These are phyloP conservation scores for Byssoonygena ceratinophila DNA, from an alignment of 2,329 filamentous ascomycete species.

Conservation along the genomic window DNA sequence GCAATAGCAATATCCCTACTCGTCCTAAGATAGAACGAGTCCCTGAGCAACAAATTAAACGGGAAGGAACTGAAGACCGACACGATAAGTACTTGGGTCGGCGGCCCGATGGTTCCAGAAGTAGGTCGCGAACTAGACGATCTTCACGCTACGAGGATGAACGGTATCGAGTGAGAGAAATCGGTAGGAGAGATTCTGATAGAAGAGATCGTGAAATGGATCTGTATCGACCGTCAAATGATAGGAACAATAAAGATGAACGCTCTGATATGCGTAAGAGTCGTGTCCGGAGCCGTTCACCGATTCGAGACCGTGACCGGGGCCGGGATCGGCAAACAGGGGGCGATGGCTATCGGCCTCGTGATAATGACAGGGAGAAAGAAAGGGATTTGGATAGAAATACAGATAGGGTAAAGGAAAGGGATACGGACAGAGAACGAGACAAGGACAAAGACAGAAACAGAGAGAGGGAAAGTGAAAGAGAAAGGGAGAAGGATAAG, in stretches of 20 bases:
- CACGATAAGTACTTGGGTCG: slow-evolving; percentile 17
- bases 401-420: slow-evolving; percentile 14
- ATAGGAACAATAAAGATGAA: slow-evolving; percentile 23
- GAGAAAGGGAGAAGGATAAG: slow-evolving; percentile 4
- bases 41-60: background rate
- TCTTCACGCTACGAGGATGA: slow-evolving; percentile 19
- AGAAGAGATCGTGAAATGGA: slow-evolving; percentile 15
- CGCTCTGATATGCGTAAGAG: slow-evolving; percentile 26
- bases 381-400: slow-evolving; percentile 1
- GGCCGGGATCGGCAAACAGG: background rate
- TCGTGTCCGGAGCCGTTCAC: slow-evolving; percentile 25
- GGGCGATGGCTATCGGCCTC: slow-evolving; percentile 5
- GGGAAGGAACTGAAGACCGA: slow-evolving; percentile 9
- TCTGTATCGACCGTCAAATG: slow-evolving; percentile 17
- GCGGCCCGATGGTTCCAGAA: slow-evolving; percentile 21
- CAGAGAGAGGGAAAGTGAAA: slow-evolving; percentile 16
- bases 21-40: slow-evolving; percentile 10
- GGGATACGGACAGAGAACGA: slow-evolving; percentile 14
- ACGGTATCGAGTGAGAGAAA: slow-evolving; percentile 7
- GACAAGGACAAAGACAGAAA: slow-evolving; percentile 16
- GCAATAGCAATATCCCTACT: background rate
- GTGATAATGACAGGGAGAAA: slow-evolving; percentile 15
- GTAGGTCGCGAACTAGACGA: slow-evolving; percentile 19
- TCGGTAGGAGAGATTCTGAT: slow-evolving; percentile 8
- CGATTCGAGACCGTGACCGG: slow-evolving; percentile 5